Evolutionary conservation across 2,329 filamentous ascomycete genomes (phyloP).

Genomic region (Aphanocladium album): DNA sequence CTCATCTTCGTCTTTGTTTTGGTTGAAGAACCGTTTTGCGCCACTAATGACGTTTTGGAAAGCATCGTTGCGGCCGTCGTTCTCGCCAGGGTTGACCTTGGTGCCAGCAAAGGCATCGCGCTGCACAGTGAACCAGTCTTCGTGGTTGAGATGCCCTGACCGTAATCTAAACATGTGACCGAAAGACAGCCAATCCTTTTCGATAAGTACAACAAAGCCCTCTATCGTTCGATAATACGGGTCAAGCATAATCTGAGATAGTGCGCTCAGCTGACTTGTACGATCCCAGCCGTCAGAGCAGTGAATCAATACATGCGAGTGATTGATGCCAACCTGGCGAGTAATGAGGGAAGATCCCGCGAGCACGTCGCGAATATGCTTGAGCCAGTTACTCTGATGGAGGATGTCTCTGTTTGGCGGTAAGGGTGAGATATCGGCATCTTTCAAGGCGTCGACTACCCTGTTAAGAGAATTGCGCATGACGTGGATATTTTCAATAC

Average conservation of each 20-base stretch:
- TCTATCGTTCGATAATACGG: constrained; percentile 92
- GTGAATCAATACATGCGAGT: constrained; percentile 93
- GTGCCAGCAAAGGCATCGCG: constrained; percentile 69
- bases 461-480: constrained; percentile 89
- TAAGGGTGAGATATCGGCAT: constrained; percentile 80
- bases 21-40: constrained; percentile 85
- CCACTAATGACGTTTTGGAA: constrained; percentile 85
- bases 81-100: constrained; percentile 57
- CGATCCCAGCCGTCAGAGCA: constrained; percentile 99
- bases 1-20: constrained; percentile 57
- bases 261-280: constrained; percentile 86
- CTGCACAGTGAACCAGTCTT: constrained; percentile 90
- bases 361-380: constrained; percentile 78
- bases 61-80: constrained; percentile 62
- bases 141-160: constrained; percentile 80
- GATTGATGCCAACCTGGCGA: constrained; percentile 80
- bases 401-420: constrained; percentile 78
- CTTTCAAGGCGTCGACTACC: constrained; percentile 84
- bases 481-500: constrained; percentile 97
- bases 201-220: constrained; percentile 88
- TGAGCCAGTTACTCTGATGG: constrained; percentile 82
- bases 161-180: constrained; percentile 96
- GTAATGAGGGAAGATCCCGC: constrained; percentile 82
- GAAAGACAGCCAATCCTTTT: constrained; percentile 98
- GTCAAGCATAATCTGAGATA: constrained; percentile 90